Base-by-base conservation (phyloP, 768 basidiomycete genomes). In the Filobasidium floriforme region DNA sequence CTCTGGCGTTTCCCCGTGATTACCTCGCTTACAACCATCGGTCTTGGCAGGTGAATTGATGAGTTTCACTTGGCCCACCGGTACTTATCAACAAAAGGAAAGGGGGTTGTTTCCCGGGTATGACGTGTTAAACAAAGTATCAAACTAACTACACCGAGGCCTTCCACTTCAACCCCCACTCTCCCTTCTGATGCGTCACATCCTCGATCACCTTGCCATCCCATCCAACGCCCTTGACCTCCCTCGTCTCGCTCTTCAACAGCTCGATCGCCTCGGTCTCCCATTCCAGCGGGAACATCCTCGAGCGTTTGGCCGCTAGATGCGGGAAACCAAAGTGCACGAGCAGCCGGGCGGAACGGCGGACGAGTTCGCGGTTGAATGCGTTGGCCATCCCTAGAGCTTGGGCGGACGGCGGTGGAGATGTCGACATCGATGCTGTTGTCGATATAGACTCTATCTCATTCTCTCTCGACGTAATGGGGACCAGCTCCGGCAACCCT, bases 171-270 rank as follows among this genome's bases (percentile, higher is more conserved):
- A 66, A 44, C 5, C 65, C 65, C 65, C 65, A 66, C 49, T 66
- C 65, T 6, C 65, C 65, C 24, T 61, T 66, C 14, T 44, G 54
- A 28, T 41, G 51, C 14, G 65, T 66, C 3, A 61, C 65, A 44
- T 66, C 65, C 40, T 54, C 59, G 15, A 66, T 54, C 14, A 61
- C 60, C 40, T 66, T 66, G 46, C 65, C 65, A 55, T 66, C 40
- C 52, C 52, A 59, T 40, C 29, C 29, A 12, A 66, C 49, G 32
- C 59, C 49, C 41, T 28, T 29, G 32, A 49, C 59, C 15, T 55
- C 19, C 41, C 29, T 41, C 24, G 1, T 28, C 12, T n/a, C 43
- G 15, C 15, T 28, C 41, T n/a, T 55, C 28, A 24, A 37, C 18
- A 18, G 19, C 22, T 49, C n/a, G 19, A 57, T 22, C 7, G 54